A percentile compares a stretch with the other conserved stretches of the same genome.
Conservation (phyloP, 176 grass and related monocot species). For the Aegilops sharonensis region DNA sequence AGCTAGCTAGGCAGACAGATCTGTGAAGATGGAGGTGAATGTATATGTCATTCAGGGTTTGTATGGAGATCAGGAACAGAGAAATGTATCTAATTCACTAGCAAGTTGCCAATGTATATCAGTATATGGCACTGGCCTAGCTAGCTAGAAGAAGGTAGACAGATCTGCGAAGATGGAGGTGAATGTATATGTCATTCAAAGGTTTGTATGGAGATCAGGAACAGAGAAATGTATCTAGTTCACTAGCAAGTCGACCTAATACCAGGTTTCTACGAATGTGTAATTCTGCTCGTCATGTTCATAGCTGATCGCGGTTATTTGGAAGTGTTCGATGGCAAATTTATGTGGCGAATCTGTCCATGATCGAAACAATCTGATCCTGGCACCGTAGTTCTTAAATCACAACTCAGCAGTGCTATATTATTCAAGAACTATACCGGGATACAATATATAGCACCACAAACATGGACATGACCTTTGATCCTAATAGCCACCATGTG, state of each 20-base stretch:
- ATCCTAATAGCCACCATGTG: neutral
- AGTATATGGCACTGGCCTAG: slow-evolving; percentile 2
- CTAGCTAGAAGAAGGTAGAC: slow-evolving; percentile 4
- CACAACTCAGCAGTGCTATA: neutral
- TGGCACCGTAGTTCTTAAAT: neutral
- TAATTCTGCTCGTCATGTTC: neutral
- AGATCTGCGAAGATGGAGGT: neutral
- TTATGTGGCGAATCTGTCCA: neutral
- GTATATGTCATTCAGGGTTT: neutral
- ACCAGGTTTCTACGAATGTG: neutral
- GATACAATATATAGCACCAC: neutral
- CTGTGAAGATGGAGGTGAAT: neutral
- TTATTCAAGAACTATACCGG: neutral
- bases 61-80: slow-evolving; percentile 20
- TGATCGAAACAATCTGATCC: neutral
- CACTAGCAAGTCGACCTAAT: neutral
- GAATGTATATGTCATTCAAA: neutral
- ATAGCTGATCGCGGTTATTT: neutral
- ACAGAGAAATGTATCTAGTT: neutral
- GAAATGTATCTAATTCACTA: neutral
- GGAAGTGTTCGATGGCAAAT: neutral
- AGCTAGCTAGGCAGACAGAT: slow-evolving; percentile 11
- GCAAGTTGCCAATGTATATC: neutral
- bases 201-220: slow-evolving; percentile 7
- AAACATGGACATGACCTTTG: neutral